These are phyloP conservation scores for Spathaspora gorwiae DNA, from an alignment of 805 yeast genomes.

Conservation along the genomic window DNA sequence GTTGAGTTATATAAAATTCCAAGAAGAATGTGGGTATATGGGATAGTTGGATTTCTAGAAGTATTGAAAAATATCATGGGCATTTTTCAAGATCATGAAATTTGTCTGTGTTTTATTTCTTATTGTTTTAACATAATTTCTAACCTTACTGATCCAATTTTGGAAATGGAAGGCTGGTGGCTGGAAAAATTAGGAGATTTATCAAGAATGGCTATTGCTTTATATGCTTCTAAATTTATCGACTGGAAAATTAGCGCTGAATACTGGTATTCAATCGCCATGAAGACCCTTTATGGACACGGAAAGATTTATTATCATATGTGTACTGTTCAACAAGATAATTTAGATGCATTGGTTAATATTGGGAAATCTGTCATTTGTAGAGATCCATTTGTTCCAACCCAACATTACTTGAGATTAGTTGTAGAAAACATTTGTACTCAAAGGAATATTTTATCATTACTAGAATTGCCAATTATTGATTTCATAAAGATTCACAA, in stretches of 20 bases:
- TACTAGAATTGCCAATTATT: slow-evolving; percentile 55
- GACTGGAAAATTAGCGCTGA: slow-evolving; percentile 85
- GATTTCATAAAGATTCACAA: slow-evolving; percentile 66
- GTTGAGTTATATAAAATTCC: slow-evolving; percentile 75
- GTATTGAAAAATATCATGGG: slow-evolving; percentile 71
- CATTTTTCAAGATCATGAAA: slow-evolving; percentile 72
- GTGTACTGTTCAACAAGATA: slow-evolving; percentile 79
- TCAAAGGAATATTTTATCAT: slow-evolving; percentile 55
- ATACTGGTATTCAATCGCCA: slow-evolving; percentile 74
- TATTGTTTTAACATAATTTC: slow-evolving; percentile 63
- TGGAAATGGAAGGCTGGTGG: slow-evolving; percentile 72
- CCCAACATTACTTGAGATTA: slow-evolving; percentile 69
- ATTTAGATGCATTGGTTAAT: slow-evolving; percentile 72
- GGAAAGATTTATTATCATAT: slow-evolving; percentile 85
- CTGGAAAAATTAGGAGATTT: slow-evolving; percentile 81
- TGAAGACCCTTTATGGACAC: slow-evolving; percentile 72
- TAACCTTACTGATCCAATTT: slow-evolving; percentile 48
- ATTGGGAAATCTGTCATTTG: slow-evolving; percentile 76
- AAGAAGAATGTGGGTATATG: slow-evolving; percentile 80
- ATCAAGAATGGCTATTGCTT: slow-evolving; percentile 82
- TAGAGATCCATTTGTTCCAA: slow-evolving; percentile 80
- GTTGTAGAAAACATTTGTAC: slow-evolving; percentile 75
- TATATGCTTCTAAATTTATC: slow-evolving; percentile 71
- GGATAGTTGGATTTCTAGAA: slow-evolving; percentile 75
- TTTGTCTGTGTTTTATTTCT: slow-evolving; percentile 68